phyloP scores from a whole-genome alignment of 805 yeast genomes.

The Candida orba region DNA sequence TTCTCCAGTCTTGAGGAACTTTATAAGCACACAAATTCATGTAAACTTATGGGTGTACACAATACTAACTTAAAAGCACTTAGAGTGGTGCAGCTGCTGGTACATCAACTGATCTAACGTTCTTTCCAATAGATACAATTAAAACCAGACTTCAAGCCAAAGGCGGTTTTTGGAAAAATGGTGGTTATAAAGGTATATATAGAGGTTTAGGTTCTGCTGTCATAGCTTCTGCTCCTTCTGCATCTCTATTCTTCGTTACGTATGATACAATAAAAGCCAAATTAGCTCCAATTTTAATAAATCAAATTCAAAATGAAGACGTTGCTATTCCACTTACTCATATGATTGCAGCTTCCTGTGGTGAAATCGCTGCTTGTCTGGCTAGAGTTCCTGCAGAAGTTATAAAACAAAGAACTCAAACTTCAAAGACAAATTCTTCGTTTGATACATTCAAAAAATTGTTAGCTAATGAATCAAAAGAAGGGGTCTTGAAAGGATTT shows the following conservation, averaged over 20 bases:
- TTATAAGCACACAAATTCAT: neutral
- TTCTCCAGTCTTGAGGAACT: neutral
- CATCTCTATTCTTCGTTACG: constrained; percentile 70
- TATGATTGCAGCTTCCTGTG: constrained; percentile 82
- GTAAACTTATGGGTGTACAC: neutral
- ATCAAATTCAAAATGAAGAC: constrained; percentile 20
- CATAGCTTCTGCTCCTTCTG: constrained; percentile 90
- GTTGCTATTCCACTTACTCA: constrained; percentile 45
- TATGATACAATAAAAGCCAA: constrained; percentile 66
- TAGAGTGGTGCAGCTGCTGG: constrained; percentile 93
- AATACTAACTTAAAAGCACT: neutral
- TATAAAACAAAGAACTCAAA: constrained; percentile 90
- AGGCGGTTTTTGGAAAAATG: constrained; percentile 89
- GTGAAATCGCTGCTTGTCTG: constrained; percentile 89
- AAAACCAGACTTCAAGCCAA: constrained; percentile 93
- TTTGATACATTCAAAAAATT: constrained; percentile 59
- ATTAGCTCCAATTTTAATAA: constrained; percentile 32
- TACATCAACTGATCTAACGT: constrained; percentile 87
- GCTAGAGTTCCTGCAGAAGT: constrained; percentile 97
- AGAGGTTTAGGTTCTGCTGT: constrained; percentile 90
- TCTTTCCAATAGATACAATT: constrained; percentile 93
- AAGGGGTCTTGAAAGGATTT: constrained; percentile 69
- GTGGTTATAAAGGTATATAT: constrained; percentile 89
- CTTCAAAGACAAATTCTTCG: constrained; percentile 60
- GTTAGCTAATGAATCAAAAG: constrained; percentile 49